These are phyloP conservation scores for Cenchrus fungigraminus DNA, from an alignment of 176 grass and related monocot genomes.

Conservation along the genomic window DNA sequence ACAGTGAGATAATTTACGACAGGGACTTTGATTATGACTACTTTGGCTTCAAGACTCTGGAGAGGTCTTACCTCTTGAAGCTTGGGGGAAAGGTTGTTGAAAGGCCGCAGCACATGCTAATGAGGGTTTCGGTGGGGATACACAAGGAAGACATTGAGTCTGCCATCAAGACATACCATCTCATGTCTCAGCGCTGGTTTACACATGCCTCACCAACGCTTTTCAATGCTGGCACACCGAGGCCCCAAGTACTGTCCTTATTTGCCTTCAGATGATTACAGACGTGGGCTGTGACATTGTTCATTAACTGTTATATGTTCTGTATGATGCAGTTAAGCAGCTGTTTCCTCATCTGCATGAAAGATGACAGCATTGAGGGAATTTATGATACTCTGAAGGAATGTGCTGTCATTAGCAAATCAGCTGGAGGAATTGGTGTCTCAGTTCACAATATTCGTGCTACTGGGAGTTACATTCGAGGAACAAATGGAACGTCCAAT, in stretches of 20 bases:
- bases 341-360: constrained; percentile 98
- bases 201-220: constrained; percentile 93
- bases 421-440: constrained; percentile 94
- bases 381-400: constrained; percentile 97
- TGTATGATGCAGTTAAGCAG: constrained; percentile 73
- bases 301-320: constrained; percentile 14
- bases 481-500: constrained; percentile 92
- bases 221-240: constrained; percentile 92
- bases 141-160: constrained; percentile 92
- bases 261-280: neutral
- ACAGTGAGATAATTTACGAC: constrained; percentile 99
- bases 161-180: constrained; percentile 81
- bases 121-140: constrained; percentile 96
- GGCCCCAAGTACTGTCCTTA: constrained; percentile 64
- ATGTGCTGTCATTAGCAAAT: constrained; percentile 95
- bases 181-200: constrained; percentile 98
- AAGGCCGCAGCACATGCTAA: constrained; percentile 93
- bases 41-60: constrained; percentile 96
- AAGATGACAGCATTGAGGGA: constrained; percentile 96
- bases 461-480: constrained; percentile 86
- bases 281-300: neutral
- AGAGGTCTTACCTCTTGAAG: constrained; percentile 95
- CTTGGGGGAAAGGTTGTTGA: constrained; percentile 67
- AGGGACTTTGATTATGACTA: constrained; percentile 97
- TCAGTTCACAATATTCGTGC: constrained; percentile 89